Conservation (phyloP, 2,329 filamentous ascomycete species). For the Fusarium sp. region DNA sequence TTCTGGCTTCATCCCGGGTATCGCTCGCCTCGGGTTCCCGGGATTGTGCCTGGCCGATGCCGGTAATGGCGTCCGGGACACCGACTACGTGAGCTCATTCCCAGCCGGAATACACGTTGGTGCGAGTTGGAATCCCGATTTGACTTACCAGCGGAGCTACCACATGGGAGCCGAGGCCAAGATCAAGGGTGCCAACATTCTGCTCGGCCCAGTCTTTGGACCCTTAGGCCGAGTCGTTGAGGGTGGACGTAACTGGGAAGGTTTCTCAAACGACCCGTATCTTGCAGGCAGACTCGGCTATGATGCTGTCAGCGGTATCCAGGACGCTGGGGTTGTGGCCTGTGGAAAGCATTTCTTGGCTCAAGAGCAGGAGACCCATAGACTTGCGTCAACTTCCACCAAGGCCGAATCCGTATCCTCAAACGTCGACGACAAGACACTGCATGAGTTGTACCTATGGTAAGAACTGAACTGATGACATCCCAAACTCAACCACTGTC, state of each 20-base stretch:
- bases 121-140: slow-evolving; percentile 25
- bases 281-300: slow-evolving; percentile 2
- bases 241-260: slow-evolving; percentile 19
- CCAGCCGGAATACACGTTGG: slow-evolving; percentile 23
- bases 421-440: slow-evolving; percentile 27
- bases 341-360: slow-evolving; percentile 25
- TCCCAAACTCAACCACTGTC: no score
- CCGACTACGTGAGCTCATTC: slow-evolving; percentile 23
- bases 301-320: slow-evolving; percentile 19
- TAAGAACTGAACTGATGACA: not conserved
- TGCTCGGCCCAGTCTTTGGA: slow-evolving; percentile 14
- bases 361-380: slow-evolving; percentile 19
- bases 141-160: slow-evolving; percentile 21
- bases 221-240: slow-evolving; percentile 17
- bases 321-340: slow-evolving; percentile 19
- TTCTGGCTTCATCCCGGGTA: slow-evolving; percentile 11
- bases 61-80: slow-evolving; percentile 14
- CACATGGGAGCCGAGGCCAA: slow-evolving; percentile 26
- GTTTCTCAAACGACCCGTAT: slow-evolving; percentile 23
- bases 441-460: slow-evolving; percentile 81
- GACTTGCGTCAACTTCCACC: not conserved
- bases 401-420: slow-evolving; percentile 7
- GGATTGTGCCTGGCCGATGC: slow-evolving; percentile 23
- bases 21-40: slow-evolving; percentile 4
- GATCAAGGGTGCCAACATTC: slow-evolving; percentile 7